A percentile compares a stretch with the other conserved stretches of the same genome.
phyloP scores from a whole-genome alignment of 495 filamentous ascomycete genomes.

The Daldinia loculata region DNA sequence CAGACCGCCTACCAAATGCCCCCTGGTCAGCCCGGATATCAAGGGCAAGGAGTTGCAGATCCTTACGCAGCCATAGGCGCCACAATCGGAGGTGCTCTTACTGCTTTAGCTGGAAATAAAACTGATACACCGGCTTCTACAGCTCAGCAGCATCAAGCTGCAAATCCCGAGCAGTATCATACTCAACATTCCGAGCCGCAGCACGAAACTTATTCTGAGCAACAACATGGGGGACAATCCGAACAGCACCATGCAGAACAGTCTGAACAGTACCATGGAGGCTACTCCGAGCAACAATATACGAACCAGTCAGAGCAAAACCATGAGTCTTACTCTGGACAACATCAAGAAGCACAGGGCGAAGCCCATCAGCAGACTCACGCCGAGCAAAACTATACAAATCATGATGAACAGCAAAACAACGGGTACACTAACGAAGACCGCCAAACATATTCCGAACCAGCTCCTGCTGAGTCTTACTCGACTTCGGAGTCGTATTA shows the following conservation, averaged over 20 bases:
- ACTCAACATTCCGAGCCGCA: constrained; percentile 18
- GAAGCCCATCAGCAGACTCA: background rate
- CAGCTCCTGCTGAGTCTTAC: constrained; percentile 5
- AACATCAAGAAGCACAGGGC: background rate
- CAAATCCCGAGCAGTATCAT: constrained; percentile 21
- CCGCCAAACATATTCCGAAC: constrained; percentile 16
- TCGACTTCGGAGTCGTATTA: constrained; percentile 19
- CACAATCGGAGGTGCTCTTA: constrained; percentile 26
- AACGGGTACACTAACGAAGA: constrained; percentile 9
- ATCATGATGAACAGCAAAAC: constrained; percentile 12
- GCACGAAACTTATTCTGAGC: constrained; percentile 12
- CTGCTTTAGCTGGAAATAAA: constrained; percentile 5
- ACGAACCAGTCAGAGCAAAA: constrained; percentile 10
- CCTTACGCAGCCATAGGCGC: constrained; percentile 31
- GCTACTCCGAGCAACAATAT: constrained; percentile 10
- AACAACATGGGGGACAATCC: constrained; percentile 8
- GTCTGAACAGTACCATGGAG: constrained; percentile 17
- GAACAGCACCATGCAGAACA: constrained; percentile 10
- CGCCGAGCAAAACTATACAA: constrained; percentile 11
- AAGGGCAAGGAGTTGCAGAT: constrained; percentile 19
- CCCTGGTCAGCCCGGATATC: constrained; percentile 19
- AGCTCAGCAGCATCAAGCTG: constrained; percentile 18
- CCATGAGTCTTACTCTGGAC: constrained; percentile 8
- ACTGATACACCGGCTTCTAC: constrained; percentile 3
- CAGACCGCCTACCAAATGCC: constrained; percentile 10